Evolutionary conservation across 768 basidiomycete species (phyloP), one percentile per base, ranked within the genome.

Genomic region (Rhizopogon rudus): DNA sequence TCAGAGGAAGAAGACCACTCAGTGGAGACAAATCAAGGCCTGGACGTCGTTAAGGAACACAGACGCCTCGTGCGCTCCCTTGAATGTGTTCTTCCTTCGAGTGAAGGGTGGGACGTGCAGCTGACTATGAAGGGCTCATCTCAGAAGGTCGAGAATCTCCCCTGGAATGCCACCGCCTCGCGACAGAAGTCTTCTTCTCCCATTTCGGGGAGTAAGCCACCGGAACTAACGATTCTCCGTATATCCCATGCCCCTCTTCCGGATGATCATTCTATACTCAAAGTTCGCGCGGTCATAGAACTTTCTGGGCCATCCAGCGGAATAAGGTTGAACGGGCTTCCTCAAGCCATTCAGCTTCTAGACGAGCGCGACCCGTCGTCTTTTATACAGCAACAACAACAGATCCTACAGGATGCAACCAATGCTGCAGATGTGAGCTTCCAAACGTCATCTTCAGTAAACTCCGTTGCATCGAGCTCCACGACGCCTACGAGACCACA

Each of bases 31-130:
- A 64, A 67, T 40, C 71, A 81, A 29, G 83, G 79, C 51, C 68
- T 88, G 55, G 85, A 88, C 42, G 87, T 87, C 53, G 69, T 91
- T 16, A 81, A 84, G 43, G 92, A 91, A 65, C 79, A 82, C 53
- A 76, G 81, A 53, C 78, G 90, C 42, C 74, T 92, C 16, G 85
- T 84, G 17, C 80, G 93, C 40, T 83, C 88, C 2, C 76, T 95
- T 44, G 91, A 97, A 73, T 90, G 87, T 63, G 73, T 84, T n/a
- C 69, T 98, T 33, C 90, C 91, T 3, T 76, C 82, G 1, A 72
- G 76, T 16, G 85, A 88, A 58, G 88, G 91, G 28, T 98, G 91
- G 93, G 93, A 93, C 62, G 81, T 94, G 1, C 91, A 87, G 61
- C 74, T 96, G 28, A 78, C 86, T 5, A 82, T 84, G 29, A 86